Base-by-base conservation (phyloP, 2,329 filamentous ascomycete species). In the Colletotrichum acutatum region DNA sequence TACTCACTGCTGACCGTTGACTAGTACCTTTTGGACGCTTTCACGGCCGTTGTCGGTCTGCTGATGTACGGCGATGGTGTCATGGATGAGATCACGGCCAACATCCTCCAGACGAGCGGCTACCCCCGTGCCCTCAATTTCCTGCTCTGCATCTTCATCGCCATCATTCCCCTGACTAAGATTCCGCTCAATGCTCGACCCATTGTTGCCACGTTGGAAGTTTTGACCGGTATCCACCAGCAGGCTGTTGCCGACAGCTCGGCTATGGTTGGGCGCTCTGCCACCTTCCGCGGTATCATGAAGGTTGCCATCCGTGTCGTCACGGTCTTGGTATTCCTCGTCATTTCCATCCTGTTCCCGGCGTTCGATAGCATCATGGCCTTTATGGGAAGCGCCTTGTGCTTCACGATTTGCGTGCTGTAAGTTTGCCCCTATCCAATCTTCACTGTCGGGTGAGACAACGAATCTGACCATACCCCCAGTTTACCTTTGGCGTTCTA, bases 1-100 rank as follows among this genome's bases (percentile, higher is more conserved):
- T 16, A n/a, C 24, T 24, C 49, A 19, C 52, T 37, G n/a, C 61
- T 64, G 30, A 68, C 78, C 59, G 8, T 5, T 7, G 19, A 49
- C 42, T 68, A 93, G 90, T 96, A 94, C 80, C 79, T 94, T 24
- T 88, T 98, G 14, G 96, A 98, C 81, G 88, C 92, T 30, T 89
- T 91, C 58, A 95, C 97, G 80, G 95, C 95, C 30, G 89, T 97
- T 57, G 90, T 94, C 12, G 96, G 97, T 52, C 89, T 97, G 71
- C 88, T 98, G 75, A 98, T 99, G 96, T 99, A 98, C 81, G 96
- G 96, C 74, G 94, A 97, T 76, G 88, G 86, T n/a, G 94, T 98
- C 66, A 89, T 89, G 69, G 95, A 98, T 75, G 95, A 97, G 81
- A 92, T 98, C 80, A 98, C 97, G 0, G 93, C 93, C 78, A 98